Conservation (phyloP, 371 early-diverging fungal genomes). For the Mortierella sp. region DNA sequence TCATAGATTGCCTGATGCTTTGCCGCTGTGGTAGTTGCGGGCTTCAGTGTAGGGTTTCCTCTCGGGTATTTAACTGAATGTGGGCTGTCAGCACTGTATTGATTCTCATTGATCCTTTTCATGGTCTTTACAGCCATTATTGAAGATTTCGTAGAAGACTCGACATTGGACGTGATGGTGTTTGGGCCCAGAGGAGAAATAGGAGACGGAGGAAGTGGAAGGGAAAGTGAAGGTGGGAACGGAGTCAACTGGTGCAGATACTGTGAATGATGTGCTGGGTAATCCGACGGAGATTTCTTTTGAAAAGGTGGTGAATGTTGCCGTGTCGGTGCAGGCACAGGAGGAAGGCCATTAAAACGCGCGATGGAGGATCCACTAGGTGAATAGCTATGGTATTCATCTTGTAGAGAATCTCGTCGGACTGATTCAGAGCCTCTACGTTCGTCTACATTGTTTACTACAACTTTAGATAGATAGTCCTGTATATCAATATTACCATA, state of each 20-base stretch:
- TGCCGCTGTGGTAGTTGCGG: background rate
- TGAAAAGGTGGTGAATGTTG: too few species aligned
- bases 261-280: background rate
- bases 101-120: background rate
- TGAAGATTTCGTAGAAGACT: background rate
- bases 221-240: background rate
- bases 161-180: background rate
- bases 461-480: background rate
- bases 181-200: conserved; percentile 6
- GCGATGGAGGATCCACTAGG: background rate
- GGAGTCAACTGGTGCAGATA: background rate
- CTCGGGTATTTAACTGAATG: background rate
- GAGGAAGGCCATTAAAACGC: background rate
- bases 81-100: background rate
- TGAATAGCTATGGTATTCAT: background rate
- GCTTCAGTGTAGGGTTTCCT: background rate
- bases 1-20: conserved; percentile 19
- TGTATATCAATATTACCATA: too few species aligned
- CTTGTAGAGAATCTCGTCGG: background rate
- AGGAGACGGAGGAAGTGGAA: conserved; percentile 9
- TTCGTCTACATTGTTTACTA: background rate
- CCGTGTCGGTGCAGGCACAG: background rate
- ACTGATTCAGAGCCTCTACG: background rate
- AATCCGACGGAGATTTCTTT: background rate
- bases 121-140: background rate